A percentile compares a stretch with the other conserved stretches of the same genome.
These are phyloP conservation scores for Saccharomycopsis synnaedendra DNA, from an alignment of 805 yeast genomes.

Conservation along the genomic window DNA sequence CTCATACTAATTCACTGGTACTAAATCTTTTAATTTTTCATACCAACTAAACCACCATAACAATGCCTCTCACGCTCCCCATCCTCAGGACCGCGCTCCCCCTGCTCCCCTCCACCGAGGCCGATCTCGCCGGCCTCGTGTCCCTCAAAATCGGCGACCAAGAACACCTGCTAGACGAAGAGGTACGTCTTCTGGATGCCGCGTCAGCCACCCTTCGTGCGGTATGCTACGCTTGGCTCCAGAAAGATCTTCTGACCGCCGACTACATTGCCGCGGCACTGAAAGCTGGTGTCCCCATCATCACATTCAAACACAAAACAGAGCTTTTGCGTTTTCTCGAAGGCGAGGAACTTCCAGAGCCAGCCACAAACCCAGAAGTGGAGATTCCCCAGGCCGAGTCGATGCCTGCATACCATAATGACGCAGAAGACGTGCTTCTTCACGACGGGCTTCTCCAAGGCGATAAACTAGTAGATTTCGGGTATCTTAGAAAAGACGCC, in stretches of 20 bases:
- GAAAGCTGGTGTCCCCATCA: constrained; percentile 48
- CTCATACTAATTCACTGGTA: too few species aligned
- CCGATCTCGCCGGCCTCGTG: too few species aligned
- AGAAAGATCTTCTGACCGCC: constrained; percentile 62
- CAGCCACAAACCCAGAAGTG: constrained; percentile 25
- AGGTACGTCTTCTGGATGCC: too few species aligned
- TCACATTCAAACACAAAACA: constrained; percentile 75
- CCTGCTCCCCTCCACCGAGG: too few species aligned
- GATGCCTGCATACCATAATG: too few species aligned
- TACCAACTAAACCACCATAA: too few species aligned
- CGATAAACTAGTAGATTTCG: constrained; percentile 51
- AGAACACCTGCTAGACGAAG: too few species aligned
- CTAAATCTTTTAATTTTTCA: too few species aligned
- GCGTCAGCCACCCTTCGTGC: constrained; percentile 24
- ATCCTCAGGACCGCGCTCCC: too few species aligned
- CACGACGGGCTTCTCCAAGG: constrained; percentile 61
- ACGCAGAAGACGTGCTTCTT: constrained; percentile 34
- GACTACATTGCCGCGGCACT: constrained; percentile 73
- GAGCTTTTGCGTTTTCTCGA: constrained; percentile 75
- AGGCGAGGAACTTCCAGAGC: constrained; percentile 39
- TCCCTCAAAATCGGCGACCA: too few species aligned
- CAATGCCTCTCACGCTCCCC: too few species aligned
- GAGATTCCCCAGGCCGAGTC: too few species aligned
- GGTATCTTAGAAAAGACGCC: constrained; percentile 54
- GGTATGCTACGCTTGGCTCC: constrained; percentile 68